These are phyloP conservation scores for Plasmopara halstedii DNA, from an alignment of 352 stramenopile genomes.

Conservation along the genomic window DNA sequence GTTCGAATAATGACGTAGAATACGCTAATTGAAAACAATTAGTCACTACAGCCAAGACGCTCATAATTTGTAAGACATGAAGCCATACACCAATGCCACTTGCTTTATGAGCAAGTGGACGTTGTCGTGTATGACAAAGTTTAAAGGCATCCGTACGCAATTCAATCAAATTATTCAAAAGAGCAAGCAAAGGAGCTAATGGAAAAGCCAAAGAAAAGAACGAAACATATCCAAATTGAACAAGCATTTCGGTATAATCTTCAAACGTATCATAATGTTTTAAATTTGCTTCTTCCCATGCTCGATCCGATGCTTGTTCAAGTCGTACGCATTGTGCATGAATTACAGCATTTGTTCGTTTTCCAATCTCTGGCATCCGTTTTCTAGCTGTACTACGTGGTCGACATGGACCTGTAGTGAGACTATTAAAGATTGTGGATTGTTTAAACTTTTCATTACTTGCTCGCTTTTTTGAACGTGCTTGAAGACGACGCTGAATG, in stretches of 20 bases:
- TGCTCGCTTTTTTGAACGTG: constrained; percentile 40
- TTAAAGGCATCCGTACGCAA: constrained; percentile 94
- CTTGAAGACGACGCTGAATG: constrained; percentile 33
- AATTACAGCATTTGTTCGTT: constrained; percentile 65
- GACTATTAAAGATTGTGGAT: constrained; percentile 51
- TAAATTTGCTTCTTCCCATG: constrained; percentile 89
- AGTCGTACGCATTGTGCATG: constrained; percentile 74
- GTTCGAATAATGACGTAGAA: constrained; percentile 64
- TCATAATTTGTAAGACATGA: constrained; percentile 92
- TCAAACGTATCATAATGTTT: constrained; percentile 92
- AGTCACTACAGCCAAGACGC: constrained; percentile 91
- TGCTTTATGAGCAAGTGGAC: constrained; percentile 88
- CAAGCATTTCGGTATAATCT: constrained; percentile 91
- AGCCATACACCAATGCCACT: constrained; percentile 88
- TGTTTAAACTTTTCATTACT: constrained; percentile 58
- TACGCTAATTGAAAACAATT: constrained; percentile 93
- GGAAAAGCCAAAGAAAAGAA: constrained; percentile 94
- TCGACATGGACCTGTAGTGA: constrained; percentile 2
- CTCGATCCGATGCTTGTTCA: constrained; percentile 67
- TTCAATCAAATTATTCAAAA: constrained; percentile 91
- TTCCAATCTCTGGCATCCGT: constrained; percentile 7
- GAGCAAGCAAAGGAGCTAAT: constrained; percentile 89
- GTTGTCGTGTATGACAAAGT: constrained; percentile 87
- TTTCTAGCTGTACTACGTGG: constrained; percentile 11
- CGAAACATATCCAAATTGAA: constrained; percentile 94